These are phyloP conservation scores for Erodium texanum DNA, from an alignment of 441 rosid species.

Conservation along the genomic window DNA sequence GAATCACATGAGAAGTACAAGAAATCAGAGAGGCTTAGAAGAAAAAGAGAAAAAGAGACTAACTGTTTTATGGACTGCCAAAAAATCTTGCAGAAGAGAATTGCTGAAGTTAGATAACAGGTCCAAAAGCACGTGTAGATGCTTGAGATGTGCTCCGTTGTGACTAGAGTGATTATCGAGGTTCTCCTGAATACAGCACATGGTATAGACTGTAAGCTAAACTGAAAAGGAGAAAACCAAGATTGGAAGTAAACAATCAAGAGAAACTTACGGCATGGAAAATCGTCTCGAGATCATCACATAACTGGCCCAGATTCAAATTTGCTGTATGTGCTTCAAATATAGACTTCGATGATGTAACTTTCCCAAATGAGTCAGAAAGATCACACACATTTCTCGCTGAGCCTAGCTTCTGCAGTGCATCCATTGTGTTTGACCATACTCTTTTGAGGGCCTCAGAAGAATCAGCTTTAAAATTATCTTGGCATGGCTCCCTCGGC, in stretches of 20 bases:
- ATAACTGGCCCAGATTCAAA: slow-evolving; percentile 43
- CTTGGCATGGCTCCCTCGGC: slow-evolving; percentile 19
- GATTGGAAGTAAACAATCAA: slow-evolving; percentile 2
- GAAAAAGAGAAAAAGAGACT: slow-evolving; percentile 18
- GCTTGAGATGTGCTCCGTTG: slow-evolving; percentile 33
- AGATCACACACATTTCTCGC: slow-evolving; percentile 22
- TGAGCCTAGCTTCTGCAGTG: slow-evolving; percentile 39
- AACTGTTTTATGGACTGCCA: slow-evolving; percentile 69
- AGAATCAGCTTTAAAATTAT: slow-evolving; percentile 29
- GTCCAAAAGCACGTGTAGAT: slow-evolving; percentile 43
- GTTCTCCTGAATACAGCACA: slow-evolving; percentile 47
- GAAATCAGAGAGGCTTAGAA: not conserved
- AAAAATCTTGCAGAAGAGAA: slow-evolving; percentile 55
- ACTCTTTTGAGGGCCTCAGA: slow-evolving; percentile 33
- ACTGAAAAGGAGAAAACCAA: slow-evolving; percentile 6
- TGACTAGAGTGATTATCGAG: slow-evolving; percentile 30
- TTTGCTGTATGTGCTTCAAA: slow-evolving; percentile 40
- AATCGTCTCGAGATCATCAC: slow-evolving; percentile 42
- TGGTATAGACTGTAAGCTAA: slow-evolving; percentile 11
- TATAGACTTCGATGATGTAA: slow-evolving; percentile 60
- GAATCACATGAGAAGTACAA: not conserved
- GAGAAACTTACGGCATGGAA: slow-evolving; percentile 45
- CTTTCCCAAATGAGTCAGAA: slow-evolving; percentile 31
- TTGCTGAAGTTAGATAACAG: slow-evolving; percentile 50
- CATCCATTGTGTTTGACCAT: slow-evolving; percentile 32